Base-by-base conservation (phyloP, 352 stramenopile species). In the Thalassiosira oceanica region DNA sequence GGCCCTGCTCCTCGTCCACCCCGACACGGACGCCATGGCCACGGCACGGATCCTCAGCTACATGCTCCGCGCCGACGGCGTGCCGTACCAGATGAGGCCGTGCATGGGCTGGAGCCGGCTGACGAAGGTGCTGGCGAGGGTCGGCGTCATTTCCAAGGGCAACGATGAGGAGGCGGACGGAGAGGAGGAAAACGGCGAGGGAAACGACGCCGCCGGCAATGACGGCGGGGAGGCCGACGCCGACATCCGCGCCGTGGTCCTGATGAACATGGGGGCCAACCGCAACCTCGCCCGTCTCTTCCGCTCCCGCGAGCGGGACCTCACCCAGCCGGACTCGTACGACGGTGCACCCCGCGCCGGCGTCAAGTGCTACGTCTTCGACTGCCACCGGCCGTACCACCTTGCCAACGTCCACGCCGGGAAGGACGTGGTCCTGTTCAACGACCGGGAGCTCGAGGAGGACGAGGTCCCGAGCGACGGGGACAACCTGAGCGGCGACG, bases 371-470 rank as follows among this genome's bases (percentile, higher is more conserved):
- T 99, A 98, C 83, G 91, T 99, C 4, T 86, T 98, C 42, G 96
- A 99, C 83, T 96, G 87, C 57, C 94, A 97, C 70, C 85, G 95
- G 0, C 96, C 96, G 5, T 92, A 98, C 41, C 95, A 99, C 80
- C 88, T 98, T 61, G 89, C 93, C 8, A 99, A 99, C 78, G 90
- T 98, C 21, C 95, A 98, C 80, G 85, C 94, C 35, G 65, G 62
- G 10, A 70, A 73, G 18, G 67, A 82, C 43, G 55, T 89, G 16
- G 83, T 90, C 16, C 42, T 90, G 2, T 89, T 78, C 23, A 76
- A 79, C 56, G 72, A 81, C 55, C 60, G 55, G 48, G 57, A 61
- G 39, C 79, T 61, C 26, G 76, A 84, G 44, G 77, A 78, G 16
- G 74, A 64, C 15, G 64, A 80, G 46, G 57, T 88, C 31, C 62